Base-by-base conservation (phyloP, 192 early-diverging fungal genomes). In the Pilaira anomala region DNA sequence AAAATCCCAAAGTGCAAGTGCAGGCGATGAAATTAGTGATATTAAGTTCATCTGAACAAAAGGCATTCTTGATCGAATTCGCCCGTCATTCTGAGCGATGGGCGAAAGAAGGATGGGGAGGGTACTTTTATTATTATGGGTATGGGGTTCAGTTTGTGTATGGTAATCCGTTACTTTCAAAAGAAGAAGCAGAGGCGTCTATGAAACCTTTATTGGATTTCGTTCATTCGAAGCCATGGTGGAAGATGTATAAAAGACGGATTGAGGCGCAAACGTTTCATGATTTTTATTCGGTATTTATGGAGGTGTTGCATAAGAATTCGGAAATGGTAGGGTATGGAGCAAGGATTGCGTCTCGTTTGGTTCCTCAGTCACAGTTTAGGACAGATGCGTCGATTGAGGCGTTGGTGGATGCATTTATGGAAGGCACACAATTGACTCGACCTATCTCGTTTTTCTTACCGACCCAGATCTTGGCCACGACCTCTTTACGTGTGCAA, bases 341-440 rank as follows among this genome's bases (percentile, higher is more conserved):
- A 41, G 48, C 53, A 26, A 19, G 68, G 12, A 62, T 79, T 1
- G 68, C 71, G 21, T 74, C 75, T 5, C 68, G 75, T 5, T 48
- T 79, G 40, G 68, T 74, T 25, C 74, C 75, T 21, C 68, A 58
- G 1, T 36, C 33, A 30, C 59, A 25, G 5, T 78, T 78, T 39
- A 33, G 66, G n/a, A 62, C 76, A 9, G 1, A 40, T 11, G 18
- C 11, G 2, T 49, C 65, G 7, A 39, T 63, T 2, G 48, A 51
- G 2, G 13, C 25, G 0, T 16, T 78, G 4, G 12, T 65, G 0
- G 16, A 45, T 1, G 49, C 73, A 1, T 24, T 75, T 7, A 19
- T 61, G 42, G 40, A 57, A 11, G 69, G 74, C 5, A 63, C 68
- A 3, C 30, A 21, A 0, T 2, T 45, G 3, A 60, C 26, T 48